Evolutionary conservation across 371 early-diverging fungal species (phyloP).

Genomic region (Mucor lusitanicus): DNA sequence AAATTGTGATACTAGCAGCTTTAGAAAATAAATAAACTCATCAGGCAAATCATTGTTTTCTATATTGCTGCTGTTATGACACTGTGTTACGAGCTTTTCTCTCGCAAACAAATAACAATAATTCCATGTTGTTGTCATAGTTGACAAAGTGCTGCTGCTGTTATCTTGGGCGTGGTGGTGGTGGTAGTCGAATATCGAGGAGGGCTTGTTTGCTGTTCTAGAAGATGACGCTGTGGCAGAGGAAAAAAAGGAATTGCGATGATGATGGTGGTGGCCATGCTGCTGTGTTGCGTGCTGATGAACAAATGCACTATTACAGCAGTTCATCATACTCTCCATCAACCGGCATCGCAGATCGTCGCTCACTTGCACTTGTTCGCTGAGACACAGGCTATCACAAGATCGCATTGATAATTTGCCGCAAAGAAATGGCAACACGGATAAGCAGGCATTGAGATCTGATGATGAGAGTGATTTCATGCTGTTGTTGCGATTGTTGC

Average conservation of each 20-base stretch:
- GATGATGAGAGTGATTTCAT: conserved; percentile 7
- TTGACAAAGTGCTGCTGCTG: background rate
- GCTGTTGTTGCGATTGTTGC: conserved; percentile 2
- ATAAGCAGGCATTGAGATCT: conserved; percentile 22
- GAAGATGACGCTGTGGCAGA: background rate
- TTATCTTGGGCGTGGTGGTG: conserved; percentile 3
- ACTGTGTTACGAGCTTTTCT: conserved; percentile 40
- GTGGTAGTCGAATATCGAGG: background rate
- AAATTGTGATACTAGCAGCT: conserved; percentile 32
- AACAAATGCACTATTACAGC: conserved; percentile 27
- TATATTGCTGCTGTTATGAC: conserved; percentile 14
- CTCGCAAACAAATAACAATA: conserved; percentile 41
- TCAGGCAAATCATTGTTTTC: conserved; percentile 15
- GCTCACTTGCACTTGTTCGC: conserved; percentile 44
- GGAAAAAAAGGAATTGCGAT: conserved; percentile 7
- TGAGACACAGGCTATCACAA: conserved; percentile 28
- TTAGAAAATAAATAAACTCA: conserved; percentile 33
- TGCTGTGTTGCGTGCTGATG: conserved; percentile 11
- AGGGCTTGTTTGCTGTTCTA: background rate
- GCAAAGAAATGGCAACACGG: conserved; percentile 29
- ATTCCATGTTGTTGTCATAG: conserved; percentile 23
- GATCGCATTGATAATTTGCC: conserved; percentile 17
- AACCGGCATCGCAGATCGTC: conserved; percentile 39
- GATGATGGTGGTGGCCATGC: background rate
- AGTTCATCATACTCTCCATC: conserved; percentile 22